phyloP scores from a whole-genome alignment of 176 grass and related monocot genomes.

The Carex kokanica region DNA sequence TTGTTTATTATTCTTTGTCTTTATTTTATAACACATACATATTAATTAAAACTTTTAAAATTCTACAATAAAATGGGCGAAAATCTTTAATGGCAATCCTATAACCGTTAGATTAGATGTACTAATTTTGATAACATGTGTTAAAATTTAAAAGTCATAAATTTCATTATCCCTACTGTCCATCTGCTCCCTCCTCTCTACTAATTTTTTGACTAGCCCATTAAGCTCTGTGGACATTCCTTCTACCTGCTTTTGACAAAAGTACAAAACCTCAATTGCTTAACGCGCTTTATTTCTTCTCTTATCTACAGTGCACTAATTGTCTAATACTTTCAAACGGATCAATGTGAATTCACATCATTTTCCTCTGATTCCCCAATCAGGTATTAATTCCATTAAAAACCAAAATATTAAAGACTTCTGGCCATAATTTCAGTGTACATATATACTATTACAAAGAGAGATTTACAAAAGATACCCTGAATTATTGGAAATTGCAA shows the following conservation, averaged over 20 bases:
- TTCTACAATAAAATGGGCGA: neutral
- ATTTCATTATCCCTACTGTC: neutral
- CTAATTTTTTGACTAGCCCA: conserved; percentile 17
- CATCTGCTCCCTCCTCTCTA: neutral
- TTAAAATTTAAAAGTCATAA: neutral
- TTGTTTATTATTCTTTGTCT: no score
- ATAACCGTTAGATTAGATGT: neutral
- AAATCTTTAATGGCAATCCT: neutral
- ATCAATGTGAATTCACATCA: conserved; percentile 23
- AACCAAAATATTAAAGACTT: no score
- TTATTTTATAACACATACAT: no score
- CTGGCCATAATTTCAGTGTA: no score
- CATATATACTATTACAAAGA: no score
- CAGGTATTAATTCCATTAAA: no score
- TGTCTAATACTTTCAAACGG: neutral
- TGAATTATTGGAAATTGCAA: no score
- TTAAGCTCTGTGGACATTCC: neutral
- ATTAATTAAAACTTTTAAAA: neutral
- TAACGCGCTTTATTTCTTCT: conserved; percentile 10
- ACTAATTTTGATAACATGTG: neutral
- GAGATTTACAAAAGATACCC: no score
- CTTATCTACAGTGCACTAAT: conserved; percentile 6
- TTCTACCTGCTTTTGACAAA: conserved; percentile 17
- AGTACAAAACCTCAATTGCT: conserved; percentile 27
- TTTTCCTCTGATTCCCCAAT: conserved; percentile 17